Percentiles rank a stretch among this genome's conserved stretches.
Conservation (phyloP, 1,139 yeast species). For the Casaregolazyma suthepensis region DNA sequence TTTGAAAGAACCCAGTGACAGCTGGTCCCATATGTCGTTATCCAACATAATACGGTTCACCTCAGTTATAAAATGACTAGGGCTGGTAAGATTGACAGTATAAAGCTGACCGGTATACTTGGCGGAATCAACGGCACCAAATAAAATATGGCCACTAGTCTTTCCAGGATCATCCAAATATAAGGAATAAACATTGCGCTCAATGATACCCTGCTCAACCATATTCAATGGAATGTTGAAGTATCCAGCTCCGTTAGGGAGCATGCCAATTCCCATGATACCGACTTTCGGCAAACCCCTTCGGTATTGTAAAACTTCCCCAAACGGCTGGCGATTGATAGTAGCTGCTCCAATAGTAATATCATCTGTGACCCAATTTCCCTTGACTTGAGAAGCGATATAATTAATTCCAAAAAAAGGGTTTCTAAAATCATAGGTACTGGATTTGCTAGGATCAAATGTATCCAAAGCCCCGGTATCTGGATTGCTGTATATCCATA, state of each 20-base stretch:
- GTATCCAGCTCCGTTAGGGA: slow-evolving; percentile 16
- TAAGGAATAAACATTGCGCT: not conserved
- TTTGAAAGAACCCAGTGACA: not conserved
- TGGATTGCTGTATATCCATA: slow-evolving; percentile 45
- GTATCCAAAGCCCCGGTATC: slow-evolving; percentile 13
- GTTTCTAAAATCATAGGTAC: slow-evolving; percentile 11
- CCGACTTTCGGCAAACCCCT: not conserved
- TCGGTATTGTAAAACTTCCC: slow-evolving; percentile 9
- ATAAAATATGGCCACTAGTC: slow-evolving; percentile 43
- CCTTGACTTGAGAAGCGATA: slow-evolving; percentile 28
- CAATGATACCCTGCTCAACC: not conserved
- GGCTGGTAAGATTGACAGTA: slow-evolving; percentile 25
- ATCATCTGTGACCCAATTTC: slow-evolving; percentile 44
- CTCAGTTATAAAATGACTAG: slow-evolving; percentile 8
- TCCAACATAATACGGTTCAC: not conserved
- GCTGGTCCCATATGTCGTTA: not conserved
- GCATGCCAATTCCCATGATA: slow-evolving; percentile 2
- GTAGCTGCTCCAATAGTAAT: slow-evolving; percentile 20
- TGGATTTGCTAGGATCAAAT: slow-evolving; percentile 9
- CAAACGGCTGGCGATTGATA: slow-evolving; percentile 4
- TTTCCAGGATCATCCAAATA: slow-evolving; percentile 29
- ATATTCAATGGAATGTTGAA: slow-evolving; percentile 16
- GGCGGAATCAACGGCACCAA: slow-evolving; percentile 54
- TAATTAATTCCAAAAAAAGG: slow-evolving; percentile 24
- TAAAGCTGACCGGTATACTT: slow-evolving; percentile 44